Percentiles rank a stretch among this genome's conserved stretches.
These are phyloP conservation scores for Xerocomellus amylosporus DNA, from an alignment of 768 basidiomycete genomes.

Conservation along the genomic window DNA sequence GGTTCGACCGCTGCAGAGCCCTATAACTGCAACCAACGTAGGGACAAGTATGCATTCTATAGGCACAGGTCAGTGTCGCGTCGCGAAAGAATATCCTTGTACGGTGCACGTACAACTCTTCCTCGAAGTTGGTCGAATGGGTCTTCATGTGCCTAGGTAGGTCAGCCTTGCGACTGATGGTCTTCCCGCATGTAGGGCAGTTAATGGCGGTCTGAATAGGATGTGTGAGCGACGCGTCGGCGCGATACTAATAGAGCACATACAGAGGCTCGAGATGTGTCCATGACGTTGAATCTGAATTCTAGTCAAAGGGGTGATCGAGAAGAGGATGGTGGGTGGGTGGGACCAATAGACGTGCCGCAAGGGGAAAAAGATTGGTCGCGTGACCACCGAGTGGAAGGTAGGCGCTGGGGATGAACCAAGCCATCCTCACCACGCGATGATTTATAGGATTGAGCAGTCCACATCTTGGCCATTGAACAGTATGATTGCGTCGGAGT, in stretches of 20 bases:
- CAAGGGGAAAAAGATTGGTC: neutral
- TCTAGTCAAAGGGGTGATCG: neutral
- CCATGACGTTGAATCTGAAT: neutral
- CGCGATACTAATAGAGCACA: neutral
- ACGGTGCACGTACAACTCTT: constrained; percentile 19
- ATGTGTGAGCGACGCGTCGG: neutral
- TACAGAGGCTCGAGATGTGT: constrained; percentile 5
- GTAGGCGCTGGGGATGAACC: neutral
- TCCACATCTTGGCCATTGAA: constrained; percentile 15
- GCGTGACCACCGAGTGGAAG: neutral
- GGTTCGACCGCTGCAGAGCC: constrained; percentile 29
- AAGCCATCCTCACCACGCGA: constrained; percentile 1
- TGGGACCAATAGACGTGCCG: neutral
- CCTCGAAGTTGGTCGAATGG: constrained; percentile 24
- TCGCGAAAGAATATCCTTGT: neutral
- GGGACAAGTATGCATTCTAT: constrained; percentile 27
- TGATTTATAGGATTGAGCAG: constrained; percentile 19
- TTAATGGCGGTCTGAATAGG: neutral
- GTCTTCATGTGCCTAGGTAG: constrained; percentile 27
- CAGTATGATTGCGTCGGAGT: constrained; percentile 27
- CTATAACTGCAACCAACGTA: constrained; percentile 17
- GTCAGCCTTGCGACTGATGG: constrained; percentile 26
- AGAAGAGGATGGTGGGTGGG: constrained; percentile 1
- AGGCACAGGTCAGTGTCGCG: neutral
- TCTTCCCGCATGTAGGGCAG: constrained; percentile 16